Base-by-base conservation (phyloP, 176 grass and related monocot genomes). In the Juncus effusus region DNA sequence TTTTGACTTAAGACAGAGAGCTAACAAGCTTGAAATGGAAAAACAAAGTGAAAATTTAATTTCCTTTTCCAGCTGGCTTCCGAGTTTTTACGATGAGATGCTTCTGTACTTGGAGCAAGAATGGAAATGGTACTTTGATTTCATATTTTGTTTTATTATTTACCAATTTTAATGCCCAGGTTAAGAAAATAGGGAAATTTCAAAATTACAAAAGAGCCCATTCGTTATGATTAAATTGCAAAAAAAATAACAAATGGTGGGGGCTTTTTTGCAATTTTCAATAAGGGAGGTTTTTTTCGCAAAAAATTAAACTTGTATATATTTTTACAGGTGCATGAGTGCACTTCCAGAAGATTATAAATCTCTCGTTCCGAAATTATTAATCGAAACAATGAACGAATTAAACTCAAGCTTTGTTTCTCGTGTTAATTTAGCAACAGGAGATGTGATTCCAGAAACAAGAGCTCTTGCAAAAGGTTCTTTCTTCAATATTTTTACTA, bases 71-170 rank as follows among this genome's bases (percentile, higher is more conserved):
- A 99, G 89, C 69, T 99, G 95, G 95, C 68, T 99, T 58, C 88
- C 88, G 65, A 99, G 79, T 83, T 99, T 99, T 80, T 94, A 94
- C 80, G 95, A 99, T 56, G 95, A 99, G 73, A 92, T 80, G 59
- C 86, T 99, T 16, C 89, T 99, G 44, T 87, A 93, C 69, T 85
- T 94, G 53, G 95, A 99, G 84, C 95, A 99, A 90, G 89, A 99
- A 76, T 94, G 89, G 89, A 99, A 99, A 62, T 99, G 95, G 95
- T 99, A 90, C 70, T 80, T 28, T 63, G n/a, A n/a, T 83, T 45
- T n/a, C 38, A 78, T 69, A 28, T 28, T 28, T 35, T 65, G 6
- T 47, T 9, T 47, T 47, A 47, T 6, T 47, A 6, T 47, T 47
- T 9, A 6, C 6, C 9, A 47, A 47, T 47, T 47, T 47, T 28